Base-by-base conservation (phyloP, 305 asterid genomes). In the Rubia tinctorum region DNA sequence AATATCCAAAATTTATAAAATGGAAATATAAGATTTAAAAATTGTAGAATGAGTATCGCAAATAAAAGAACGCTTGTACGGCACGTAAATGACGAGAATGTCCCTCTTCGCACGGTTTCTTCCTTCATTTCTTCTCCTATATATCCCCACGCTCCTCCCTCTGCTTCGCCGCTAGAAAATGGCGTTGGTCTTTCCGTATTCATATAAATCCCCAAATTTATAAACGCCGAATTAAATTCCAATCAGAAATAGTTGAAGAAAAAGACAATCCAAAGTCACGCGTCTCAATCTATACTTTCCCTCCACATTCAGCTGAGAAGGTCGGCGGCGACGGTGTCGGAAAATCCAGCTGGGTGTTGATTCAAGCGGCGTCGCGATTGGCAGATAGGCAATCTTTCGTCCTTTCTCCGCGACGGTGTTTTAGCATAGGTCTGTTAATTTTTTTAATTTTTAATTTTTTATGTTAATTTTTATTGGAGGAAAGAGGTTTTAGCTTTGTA, bases 81-180 rank as follows among this genome's bases (percentile, higher is more conserved):
- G 80, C 82, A 81, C 83, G 90, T 71, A 88, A 58, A 85, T 85
- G 83, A 78, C 96, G 23, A 78, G 4, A 79, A 73, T 66, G 80
- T 79, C 96, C 96, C 87, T 73, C 75, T 20, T 43, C 53, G 62
- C 66, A 71, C 77, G 74, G 69, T 37, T 63, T 7, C 5, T 15
- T 61, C 40, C 17, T 23, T 8, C 65, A n/a, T 22, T 53, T 53
- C 14, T 27, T 25, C 65, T 30, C 15, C 34, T 22, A 58, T 60
- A 60, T 22, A 60, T 9, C 37, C 66, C 66, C 66, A 17, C 69
- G 17, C 27, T 39, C 69, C 69, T 34, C 27, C 43, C 47, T 15
- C 47, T 34, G 25, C 8, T 39, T 64, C 69, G 25, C 27, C 69
- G 69, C n/a, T 64, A 17, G 45, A 42, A 40, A n/a, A 15, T 34